Evolutionary conservation across 352 stramenopile species (phyloP).

Genomic region (Pythium myriotylum): DNA sequence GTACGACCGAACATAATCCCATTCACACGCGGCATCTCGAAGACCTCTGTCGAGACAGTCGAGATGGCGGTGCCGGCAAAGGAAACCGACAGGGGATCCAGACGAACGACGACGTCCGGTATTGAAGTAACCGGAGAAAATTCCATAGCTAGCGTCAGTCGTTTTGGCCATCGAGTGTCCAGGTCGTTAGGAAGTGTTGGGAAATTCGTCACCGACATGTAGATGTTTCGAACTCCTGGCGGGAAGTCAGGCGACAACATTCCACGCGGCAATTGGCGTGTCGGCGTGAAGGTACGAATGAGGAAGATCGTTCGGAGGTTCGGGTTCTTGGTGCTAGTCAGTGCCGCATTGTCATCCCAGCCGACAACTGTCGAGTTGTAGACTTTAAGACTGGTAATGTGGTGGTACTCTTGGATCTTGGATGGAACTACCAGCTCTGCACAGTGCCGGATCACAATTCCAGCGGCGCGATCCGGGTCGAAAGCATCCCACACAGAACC

Average conservation of each 20-base stretch:
- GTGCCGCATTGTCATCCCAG: not conserved
- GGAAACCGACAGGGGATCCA: constrained; percentile 5
- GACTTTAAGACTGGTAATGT: constrained; percentile 10
- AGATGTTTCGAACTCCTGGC: constrained; percentile 2
- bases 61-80: constrained; percentile 2
- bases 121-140: constrained; percentile 13
- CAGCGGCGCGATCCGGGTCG: constrained; percentile 1
- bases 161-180: not conserved
- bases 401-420: not conserved
- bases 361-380: constrained; percentile 23
- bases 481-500: not conserved
- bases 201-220: constrained; percentile 11
- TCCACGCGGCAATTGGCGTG: constrained; percentile 1
- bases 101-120: constrained; percentile 1
- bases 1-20: constrained; percentile 3
- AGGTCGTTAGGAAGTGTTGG: constrained; percentile 5
- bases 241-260: constrained; percentile 15
- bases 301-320: not conserved
- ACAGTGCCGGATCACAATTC: constrained; percentile 21
- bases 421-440: not conserved
- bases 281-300: not conserved
- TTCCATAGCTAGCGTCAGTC: constrained; percentile 15
- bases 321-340: constrained; percentile 2
- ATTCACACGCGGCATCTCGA: constrained; percentile 8
- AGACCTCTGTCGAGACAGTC: not conserved